A percentile compares a stretch with the other conserved stretches of the same genome.
Evolutionary conservation across 108 stramenopile species (phyloP).

Genomic region (Mayamaea pseudoterrestris): DNA sequence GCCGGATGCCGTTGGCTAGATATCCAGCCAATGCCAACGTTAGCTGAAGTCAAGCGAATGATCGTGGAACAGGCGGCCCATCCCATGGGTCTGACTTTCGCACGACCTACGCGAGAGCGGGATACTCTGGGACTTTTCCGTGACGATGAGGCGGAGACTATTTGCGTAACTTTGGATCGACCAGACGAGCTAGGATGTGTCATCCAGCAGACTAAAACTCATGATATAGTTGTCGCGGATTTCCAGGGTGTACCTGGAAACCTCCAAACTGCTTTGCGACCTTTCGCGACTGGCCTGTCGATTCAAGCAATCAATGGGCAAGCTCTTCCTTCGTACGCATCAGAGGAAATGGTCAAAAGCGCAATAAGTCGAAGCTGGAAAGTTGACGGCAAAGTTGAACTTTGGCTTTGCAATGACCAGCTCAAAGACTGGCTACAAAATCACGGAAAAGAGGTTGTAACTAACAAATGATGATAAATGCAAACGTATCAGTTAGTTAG

Average conservation of each 20-base stretch:
- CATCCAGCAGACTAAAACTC: constrained; percentile 19
- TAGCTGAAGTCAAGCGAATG: constrained; percentile 45
- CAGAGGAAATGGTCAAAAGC: constrained; percentile 46
- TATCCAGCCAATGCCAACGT: constrained; percentile 17
- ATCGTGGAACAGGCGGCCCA: constrained; percentile 29
- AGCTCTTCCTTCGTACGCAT: constrained; percentile 68
- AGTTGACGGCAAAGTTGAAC: constrained; percentile 37
- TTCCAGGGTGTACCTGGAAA: constrained; percentile 53
- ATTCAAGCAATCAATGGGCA: constrained; percentile 73
- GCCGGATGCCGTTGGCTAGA: constrained; percentile 62
- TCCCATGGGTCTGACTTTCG: constrained; percentile 76
- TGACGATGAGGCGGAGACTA: constrained; percentile 44
- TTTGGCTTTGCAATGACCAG: constrained; percentile 56
- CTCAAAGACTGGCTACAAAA: constrained; percentile 26
- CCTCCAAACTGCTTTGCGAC: constrained; percentile 41
- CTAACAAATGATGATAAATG: too few species aligned
- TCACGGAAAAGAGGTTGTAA: too few species aligned
- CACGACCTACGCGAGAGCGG: constrained; percentile 45
- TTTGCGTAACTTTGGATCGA: constrained; percentile 41
- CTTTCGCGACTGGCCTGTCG: constrained; percentile 12
- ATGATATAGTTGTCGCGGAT: constrained; percentile 51
- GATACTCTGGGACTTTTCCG: constrained; percentile 19
- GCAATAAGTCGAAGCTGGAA: constrained; percentile 71
- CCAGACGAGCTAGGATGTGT: constrained; percentile 53
- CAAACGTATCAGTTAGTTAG: too few species aligned